Evolutionary conservation across 495 filamentous ascomycete genomes (phyloP), one percentile per base, ranked within the genome.

Genomic region (Pyrenopolyporus hunteri): DNA sequence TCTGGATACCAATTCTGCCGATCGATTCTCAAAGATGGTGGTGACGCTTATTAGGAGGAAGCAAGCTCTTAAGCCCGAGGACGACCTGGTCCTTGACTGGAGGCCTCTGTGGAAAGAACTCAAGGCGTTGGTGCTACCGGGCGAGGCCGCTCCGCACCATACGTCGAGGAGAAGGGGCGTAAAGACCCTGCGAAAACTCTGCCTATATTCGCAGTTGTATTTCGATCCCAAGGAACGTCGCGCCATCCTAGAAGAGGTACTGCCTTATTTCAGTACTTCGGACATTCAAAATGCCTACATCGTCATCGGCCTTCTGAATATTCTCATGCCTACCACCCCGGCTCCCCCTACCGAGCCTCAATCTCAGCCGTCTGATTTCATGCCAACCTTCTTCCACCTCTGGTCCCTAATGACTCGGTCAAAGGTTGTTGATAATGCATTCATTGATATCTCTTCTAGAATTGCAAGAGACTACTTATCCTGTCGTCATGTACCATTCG

Each of bases 21-120:
- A 99, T 75, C 82, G 94, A 52, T 99, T 99, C 71, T 83, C 92
- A 8, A 94, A 89, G 82, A 97, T 97, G 92, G 94, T 97, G 64
- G 92, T 96, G 75, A 84, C 89, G 11, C 77, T 99, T 61, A 93
- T 91, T 35, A 95, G 92, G 78, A 91, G 91, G 68, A 97, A 96
- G 74, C 94, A 99, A 74, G 97, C 97, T 69, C 83, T 99, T 29
- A 89, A 88, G 65, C 90, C 92, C 0, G 87, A 89, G 52, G 88
- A 91, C 62, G 95, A 99, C 66, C 78, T 99, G n/a, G 80, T 80
- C 8, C 76, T 99, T 45, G 92, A 97, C 71, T 99, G 94, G 94
- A 85, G 84, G 65, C 92, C 92, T 32, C 78, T 99, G 16, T 98
- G 87, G 84, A 89, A 90, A 58, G 93, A 98, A 69, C 72, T 98